phyloP scores from a whole-genome alignment of 202 grass and related monocot genomes.

The Eragrostis tef region DNA sequence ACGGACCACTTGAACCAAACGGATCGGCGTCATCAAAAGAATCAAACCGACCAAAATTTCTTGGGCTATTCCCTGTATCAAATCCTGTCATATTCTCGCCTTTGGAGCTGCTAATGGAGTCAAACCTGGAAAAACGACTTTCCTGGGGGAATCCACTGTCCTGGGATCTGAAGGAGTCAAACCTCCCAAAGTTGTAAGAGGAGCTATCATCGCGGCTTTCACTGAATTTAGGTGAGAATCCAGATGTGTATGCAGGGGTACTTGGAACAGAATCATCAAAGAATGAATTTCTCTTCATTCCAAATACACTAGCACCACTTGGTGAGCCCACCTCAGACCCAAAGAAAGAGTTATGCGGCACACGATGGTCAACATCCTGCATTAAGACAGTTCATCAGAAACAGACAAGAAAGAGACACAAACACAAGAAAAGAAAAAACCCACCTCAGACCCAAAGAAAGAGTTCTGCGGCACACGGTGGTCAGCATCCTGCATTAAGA shows the following conservation, averaged over 20 bases:
- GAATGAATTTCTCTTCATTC: constrained; percentile 81
- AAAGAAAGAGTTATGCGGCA: constrained; percentile 73
- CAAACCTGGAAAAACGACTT: constrained; percentile 73
- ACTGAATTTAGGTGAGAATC: constrained; percentile 78
- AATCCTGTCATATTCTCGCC: constrained; percentile 62
- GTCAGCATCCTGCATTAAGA: constrained; percentile 64
- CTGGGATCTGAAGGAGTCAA: constrained; percentile 88
- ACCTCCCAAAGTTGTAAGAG: constrained; percentile 66
- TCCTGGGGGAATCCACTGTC: constrained; percentile 71
- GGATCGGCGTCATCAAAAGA: constrained; percentile 95
- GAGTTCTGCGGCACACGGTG: constrained; percentile 59
- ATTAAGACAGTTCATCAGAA: constrained; percentile 47
- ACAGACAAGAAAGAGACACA: background rate
- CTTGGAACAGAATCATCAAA: constrained; percentile 98
- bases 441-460: constrained; percentile 77
- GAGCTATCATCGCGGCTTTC: constrained; percentile 60
- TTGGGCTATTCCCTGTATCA: constrained; percentile 63
- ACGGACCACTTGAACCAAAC: constrained; percentile 88
- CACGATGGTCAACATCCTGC: constrained; percentile 68
- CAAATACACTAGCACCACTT: constrained; percentile 59
- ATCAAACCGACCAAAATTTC: constrained; percentile 79
- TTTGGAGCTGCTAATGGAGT: constrained; percentile 70
- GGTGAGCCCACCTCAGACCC: constrained; percentile 66
- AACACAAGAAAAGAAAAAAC: background rate
- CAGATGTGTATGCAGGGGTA: constrained; percentile 82